Base-by-base conservation (phyloP, 306 rosid species). In the Vigna trinervia region DNA sequence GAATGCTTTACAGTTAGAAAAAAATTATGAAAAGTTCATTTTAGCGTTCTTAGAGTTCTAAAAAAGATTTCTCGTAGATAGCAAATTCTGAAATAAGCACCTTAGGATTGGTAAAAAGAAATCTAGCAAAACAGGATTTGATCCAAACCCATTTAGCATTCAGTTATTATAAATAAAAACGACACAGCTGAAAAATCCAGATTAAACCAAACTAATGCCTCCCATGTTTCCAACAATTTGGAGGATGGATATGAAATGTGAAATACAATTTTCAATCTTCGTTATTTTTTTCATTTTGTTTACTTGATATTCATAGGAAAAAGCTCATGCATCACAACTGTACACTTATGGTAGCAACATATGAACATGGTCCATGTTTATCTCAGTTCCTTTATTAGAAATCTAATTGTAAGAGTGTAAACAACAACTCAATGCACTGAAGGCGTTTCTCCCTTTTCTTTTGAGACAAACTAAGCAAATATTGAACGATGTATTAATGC, bases 101-200 rank as follows among this genome's bases (percentile, higher is more conserved):
- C 28, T 26, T 26, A 2, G 28, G 28, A 26, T 26, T 26, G 28
- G 3, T 26, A 26, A 66, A 26, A 19, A n/a, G 1, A 64, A 9
- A 23, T 19, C 4, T 63, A 62, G 81, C 28, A 48, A 68, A 75
- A 23, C 41, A 5, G 1, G 26, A 14, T 61, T 51, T 36, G 23
- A 39, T 15, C 56, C 15, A 34, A 28, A 61, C 39, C 64, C 59
- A 63, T 69, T 32, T 15, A 77, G 46, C 12, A 71, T 48, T n/a
- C 47, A 61, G 17, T 11, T 45, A 47, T 11, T 67, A 53, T 70
- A 62, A 47, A 46, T 19, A 5, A 72, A 82, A 78, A 39, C n/a
- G n/a, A 58, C 65, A 47, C 41, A 22, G 39, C 48, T 41, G 22
- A 26, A 61, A 23, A 36, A 52, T 56, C 72, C 65, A 60, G 12